Evolutionary conservation across 1,284 basidiomycete genomes (phyloP), one percentile per base, ranked within the genome.

Genomic region (Ceratobasidium sp.): DNA sequence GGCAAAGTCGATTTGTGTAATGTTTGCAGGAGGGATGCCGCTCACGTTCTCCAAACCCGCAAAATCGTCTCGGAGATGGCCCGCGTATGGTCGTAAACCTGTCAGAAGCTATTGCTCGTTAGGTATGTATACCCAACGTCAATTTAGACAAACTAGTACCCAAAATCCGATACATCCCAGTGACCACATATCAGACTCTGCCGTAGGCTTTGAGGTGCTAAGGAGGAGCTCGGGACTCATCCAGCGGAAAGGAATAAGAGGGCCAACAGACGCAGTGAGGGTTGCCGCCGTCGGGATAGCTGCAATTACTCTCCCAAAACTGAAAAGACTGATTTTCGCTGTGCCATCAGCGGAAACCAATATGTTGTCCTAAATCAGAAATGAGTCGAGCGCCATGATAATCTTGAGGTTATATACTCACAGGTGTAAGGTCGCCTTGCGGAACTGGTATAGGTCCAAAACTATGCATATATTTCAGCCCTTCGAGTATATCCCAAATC

Each of bases 161-260:
- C 72, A 75, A 40, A 64, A 75, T 18, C 7, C 28, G n/a, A 75
- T 51, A 56, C 72, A 75, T 2, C 72, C 72, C 46, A 75, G 23
- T 3, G 72, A 53, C 72, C 72, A 75, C 72, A 75, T 75, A 49
- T 75, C 72, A 9, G 72, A 75, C 39, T 55, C 72, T 2, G 72
- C 56, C 0, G 72, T 55, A 28, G 55, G 71, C 12, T 61, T 26
- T 5, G 20, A 23, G 15, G 55, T 56, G 3, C 66, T 33, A 1
- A 28, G 5, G 2, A 75, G 26, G 20, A 75, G 26, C 42, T 75
- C 72, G 10, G 72, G 72, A n/a, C 72, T 75, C 61, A 75, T 53
- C 72, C 72, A 75, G 1, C 72, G 23, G 40, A 75, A 75, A 10
- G 72, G 60, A 10, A 75, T 18, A 2, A 75, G 33, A 1, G 72